Evolutionary conservation across 2,329 filamentous ascomycete genomes (phyloP).

Genomic region (Alternaria panax): DNA sequence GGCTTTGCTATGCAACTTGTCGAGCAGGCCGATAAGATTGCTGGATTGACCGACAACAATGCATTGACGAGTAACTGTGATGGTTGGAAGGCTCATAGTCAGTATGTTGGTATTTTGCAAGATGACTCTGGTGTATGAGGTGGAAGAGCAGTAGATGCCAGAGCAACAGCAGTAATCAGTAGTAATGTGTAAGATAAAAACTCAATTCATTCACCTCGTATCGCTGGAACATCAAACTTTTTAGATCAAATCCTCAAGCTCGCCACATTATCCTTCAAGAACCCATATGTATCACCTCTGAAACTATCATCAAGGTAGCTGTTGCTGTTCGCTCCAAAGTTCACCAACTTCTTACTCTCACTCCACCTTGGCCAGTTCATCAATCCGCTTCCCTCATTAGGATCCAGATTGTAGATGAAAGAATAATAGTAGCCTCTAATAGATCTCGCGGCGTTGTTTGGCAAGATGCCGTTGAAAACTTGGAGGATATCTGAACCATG

Average conservation of each 20-base stretch:
- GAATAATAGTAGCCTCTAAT: constrained; percentile 75
- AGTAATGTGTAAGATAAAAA: not conserved
- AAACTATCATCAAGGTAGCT: constrained; percentile 59
- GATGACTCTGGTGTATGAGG: not conserved
- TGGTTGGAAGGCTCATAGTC: not conserved
- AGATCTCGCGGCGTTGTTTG: constrained; percentile 67
- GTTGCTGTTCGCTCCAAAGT: constrained; percentile 53
- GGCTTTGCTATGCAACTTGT: not conserved
- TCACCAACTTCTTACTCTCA: constrained; percentile 58
- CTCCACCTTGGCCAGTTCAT: constrained; percentile 65
- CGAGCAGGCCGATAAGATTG: not conserved
- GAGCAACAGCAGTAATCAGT: not conserved
- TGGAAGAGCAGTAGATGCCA: not conserved
- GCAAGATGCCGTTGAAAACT: constrained; percentile 70
- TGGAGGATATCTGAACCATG: constrained; percentile 75
- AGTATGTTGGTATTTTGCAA: not conserved
- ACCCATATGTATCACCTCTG: constrained; percentile 54
- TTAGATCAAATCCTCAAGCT: constrained; percentile 20
- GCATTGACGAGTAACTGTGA: not conserved
- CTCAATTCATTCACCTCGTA: not conserved
- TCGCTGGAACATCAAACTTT: not conserved
- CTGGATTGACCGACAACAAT: not conserved
- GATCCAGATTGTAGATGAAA: constrained; percentile 74
- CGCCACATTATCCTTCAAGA: constrained; percentile 44
- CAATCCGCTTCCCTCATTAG: constrained; percentile 63